phyloP scores from a whole-genome alignment of 1,284 basidiomycete genomes.

The Cryptococcus sp. region DNA sequence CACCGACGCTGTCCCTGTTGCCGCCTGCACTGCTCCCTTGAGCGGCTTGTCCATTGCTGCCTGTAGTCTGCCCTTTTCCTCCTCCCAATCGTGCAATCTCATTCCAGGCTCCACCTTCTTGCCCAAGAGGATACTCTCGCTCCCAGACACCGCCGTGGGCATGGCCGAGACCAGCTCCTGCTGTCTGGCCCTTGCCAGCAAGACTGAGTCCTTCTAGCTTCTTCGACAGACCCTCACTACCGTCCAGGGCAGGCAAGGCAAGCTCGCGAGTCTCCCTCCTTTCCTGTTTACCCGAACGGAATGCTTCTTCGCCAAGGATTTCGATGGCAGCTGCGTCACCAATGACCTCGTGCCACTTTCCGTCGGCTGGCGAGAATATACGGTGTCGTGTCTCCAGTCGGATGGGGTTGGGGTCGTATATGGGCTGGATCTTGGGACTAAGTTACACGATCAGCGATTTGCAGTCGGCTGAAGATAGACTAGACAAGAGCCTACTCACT shows the following conservation, averaged over 20 bases:
- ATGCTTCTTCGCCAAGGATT: constrained; percentile 40
- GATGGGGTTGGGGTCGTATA: constrained; percentile 42
- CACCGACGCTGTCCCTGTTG: too few relatives aligned
- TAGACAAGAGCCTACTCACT: constrained; percentile 29
- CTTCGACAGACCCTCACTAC: not conserved
- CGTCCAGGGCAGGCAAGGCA: constrained; percentile 22
- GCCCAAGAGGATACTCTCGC: not conserved
- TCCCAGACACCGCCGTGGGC: not conserved
- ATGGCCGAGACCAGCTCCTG: too few relatives aligned
- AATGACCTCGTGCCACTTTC: constrained; percentile 45
- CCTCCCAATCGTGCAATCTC: not conserved
- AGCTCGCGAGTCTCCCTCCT: constrained; percentile 19
- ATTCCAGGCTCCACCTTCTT: not conserved
- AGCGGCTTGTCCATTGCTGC: too few relatives aligned
- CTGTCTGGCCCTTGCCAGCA: too few relatives aligned
- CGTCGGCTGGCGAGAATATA: constrained; percentile 34
- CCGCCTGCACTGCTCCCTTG: too few relatives aligned
- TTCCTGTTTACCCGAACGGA: constrained; percentile 32
- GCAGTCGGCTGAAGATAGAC: not conserved
- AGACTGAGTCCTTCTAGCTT: too few relatives aligned
- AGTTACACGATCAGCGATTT: not conserved
- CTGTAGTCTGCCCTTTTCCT: too few relatives aligned
- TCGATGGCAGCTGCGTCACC: constrained; percentile 42
- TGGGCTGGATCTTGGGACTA: constrained; percentile 49
- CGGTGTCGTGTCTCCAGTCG: constrained; percentile 37